Conservation (phyloP, 345 rosid species). For the Eucalyptus guilfoylei region DNA sequence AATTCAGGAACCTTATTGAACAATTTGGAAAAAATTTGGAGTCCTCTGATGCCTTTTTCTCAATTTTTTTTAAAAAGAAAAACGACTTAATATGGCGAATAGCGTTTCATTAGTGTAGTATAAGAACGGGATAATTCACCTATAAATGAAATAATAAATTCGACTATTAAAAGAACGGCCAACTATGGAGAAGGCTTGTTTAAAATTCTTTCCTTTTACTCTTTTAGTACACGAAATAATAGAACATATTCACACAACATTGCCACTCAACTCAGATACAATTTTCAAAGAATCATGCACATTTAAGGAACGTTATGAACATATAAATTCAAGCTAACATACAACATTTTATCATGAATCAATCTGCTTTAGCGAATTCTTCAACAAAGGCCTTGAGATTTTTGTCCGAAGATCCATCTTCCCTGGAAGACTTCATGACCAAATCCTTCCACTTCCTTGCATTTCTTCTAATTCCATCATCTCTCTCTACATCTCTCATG, state of each 20-base stretch:
- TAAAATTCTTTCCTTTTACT: not conserved
- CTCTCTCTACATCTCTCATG: slow-evolving; percentile 8
- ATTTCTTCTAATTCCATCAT: slow-evolving; percentile 1
- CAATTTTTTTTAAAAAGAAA: too few species aligned
- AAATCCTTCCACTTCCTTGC: slow-evolving; percentile 14
- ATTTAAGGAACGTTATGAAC: not conserved
- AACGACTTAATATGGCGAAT: not conserved
- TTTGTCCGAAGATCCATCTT: slow-evolving; percentile 5
- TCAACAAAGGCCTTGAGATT: slow-evolving; percentile 3
- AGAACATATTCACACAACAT: not conserved
- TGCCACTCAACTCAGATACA: not conserved
- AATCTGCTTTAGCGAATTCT: not conserved
- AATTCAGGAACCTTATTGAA: not conserved
- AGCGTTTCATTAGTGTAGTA: not conserved
- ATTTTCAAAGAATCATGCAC: not conserved
- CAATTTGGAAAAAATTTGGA: not conserved
- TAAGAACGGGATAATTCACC: not conserved
- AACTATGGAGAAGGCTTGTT: not conserved
- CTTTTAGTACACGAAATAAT: not conserved
- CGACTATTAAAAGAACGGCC: not conserved
- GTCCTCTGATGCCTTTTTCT: not conserved
- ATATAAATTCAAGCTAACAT: not conserved
- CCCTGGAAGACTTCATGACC: slow-evolving; percentile 9
- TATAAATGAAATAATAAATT: not conserved
- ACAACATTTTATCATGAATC: not conserved